phyloP scores from a whole-genome alignment of 208 protist genomes.

The Leptomonas seymouri region DNA sequence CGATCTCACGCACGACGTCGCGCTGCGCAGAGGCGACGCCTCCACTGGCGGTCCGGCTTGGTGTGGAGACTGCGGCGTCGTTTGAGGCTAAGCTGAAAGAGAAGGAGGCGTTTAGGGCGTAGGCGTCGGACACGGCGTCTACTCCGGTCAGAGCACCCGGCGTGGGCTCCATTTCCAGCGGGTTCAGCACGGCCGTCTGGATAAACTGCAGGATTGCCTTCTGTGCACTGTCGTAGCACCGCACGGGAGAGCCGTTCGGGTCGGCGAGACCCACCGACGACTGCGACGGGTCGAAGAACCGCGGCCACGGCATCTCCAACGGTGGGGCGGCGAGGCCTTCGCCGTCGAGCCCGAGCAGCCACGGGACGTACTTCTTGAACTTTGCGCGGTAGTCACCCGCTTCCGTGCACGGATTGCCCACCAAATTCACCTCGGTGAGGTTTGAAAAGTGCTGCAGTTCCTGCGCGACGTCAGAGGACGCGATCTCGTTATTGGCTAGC shows the following conservation, averaged over 20 bases:
- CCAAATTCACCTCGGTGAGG: constrained; percentile 68
- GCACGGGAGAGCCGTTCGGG: constrained; percentile 4
- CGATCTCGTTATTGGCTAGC: constrained; percentile 64
- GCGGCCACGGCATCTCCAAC: constrained; percentile 78
- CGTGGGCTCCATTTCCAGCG: constrained; percentile 47
- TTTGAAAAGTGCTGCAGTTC: constrained; percentile 66
- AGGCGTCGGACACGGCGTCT: constrained; percentile 78
- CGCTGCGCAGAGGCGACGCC: constrained; percentile 38
- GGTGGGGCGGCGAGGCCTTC: constrained; percentile 49
- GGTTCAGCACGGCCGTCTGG: constrained; percentile 51
- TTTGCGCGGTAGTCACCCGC: constrained; percentile 50
- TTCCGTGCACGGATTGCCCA: constrained; percentile 67
- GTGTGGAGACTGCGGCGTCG: constrained; percentile 63
- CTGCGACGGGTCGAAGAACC: constrained; percentile 38
- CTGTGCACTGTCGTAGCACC: constrained; percentile 42
- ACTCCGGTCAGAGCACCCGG: constrained; percentile 42
- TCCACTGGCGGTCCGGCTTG: constrained; percentile 36
- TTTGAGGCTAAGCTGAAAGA: constrained; percentile 68
- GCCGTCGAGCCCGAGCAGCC: constrained; percentile 68
- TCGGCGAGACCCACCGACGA: constrained; percentile 23
- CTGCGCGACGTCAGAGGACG: constrained; percentile 39
- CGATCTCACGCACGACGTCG: constrained; percentile 77
- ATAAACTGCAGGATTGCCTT: constrained; percentile 74
- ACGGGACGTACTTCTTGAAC: constrained; percentile 71
- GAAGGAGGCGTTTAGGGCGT: constrained; percentile 62